A percentile compares a stretch with the other conserved stretches of the same genome.
phyloP scores from a whole-genome alignment of 164 flowering plant genomes.

The Aristolochia californica region DNA sequence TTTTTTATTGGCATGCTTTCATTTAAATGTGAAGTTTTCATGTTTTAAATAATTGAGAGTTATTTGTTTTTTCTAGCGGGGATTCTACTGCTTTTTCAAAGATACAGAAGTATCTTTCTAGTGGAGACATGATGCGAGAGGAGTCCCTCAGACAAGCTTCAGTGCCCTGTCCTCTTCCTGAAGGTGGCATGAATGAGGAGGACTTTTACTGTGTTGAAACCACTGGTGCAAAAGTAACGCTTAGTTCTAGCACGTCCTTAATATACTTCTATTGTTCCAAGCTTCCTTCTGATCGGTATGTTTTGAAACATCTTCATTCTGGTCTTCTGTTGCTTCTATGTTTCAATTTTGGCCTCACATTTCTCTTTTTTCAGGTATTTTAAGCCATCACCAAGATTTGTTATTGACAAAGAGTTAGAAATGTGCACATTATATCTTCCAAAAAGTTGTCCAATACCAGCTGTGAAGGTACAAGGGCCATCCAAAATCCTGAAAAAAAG shows the following conservation, averaged over 20 bases:
- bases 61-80: slow-evolving; percentile 26
- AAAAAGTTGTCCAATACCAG: slow-evolving; percentile 54
- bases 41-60: neutral
- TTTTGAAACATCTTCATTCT: slow-evolving; percentile 1
- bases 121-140: slow-evolving; percentile 65
- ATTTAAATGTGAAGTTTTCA: neutral
- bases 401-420: slow-evolving; percentile 25
- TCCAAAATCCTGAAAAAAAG: slow-evolving; percentile 34
- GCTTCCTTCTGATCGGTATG: slow-evolving; percentile 84
- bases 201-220: slow-evolving; percentile 43
- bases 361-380: slow-evolving; percentile 43
- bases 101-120: slow-evolving; percentile 35
- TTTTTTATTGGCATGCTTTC: neutral
- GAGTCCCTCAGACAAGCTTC: slow-evolving; percentile 51
- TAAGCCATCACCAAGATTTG: slow-evolving; percentile 56
- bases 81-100: slow-evolving; percentile 32
- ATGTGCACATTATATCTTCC: slow-evolving; percentile 59
- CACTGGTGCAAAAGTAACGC: slow-evolving; percentile 65
- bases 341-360: neutral
- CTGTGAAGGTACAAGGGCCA: slow-evolving; percentile 34
- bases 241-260: slow-evolving; percentile 49
- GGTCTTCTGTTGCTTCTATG: neutral
- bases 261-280: slow-evolving; percentile 69
- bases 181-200: slow-evolving; percentile 26
- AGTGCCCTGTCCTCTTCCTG: slow-evolving; percentile 43